Evolutionary conservation across 345 rosid species (phyloP), one percentile per base, ranked within the genome.

Genomic region (Physaria fendleri): DNA sequence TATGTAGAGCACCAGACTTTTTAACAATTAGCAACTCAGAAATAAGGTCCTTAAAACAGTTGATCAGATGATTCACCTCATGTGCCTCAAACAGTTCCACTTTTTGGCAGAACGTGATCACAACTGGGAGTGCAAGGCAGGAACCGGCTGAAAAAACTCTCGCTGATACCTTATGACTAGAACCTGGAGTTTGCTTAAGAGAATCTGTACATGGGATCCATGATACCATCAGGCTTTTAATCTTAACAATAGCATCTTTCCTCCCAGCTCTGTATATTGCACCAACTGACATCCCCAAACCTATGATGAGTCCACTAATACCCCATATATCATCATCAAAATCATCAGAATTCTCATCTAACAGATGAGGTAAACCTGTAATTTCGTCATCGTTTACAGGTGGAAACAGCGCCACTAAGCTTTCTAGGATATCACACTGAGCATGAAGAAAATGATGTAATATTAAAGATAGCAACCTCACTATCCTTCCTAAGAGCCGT

Each of bases 311-410:
- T 54, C 98, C 98, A 72, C 87, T 79, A 66, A 85, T 79, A 61
- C 98, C 98, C 96, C 96, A 92, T 40, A 72, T 71, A 77, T 92
- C 96, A 76, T 88, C 88, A 77, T 82, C 95, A 68, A 82, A 62
- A 27, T 79, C 79, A 69, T 78, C 81, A 73, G 61, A 63, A 62
- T 74, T 71, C 54, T 74, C 85, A 65, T 54, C 67, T 53, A 65
- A 73, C 44, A 54, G 54, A 29, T 77, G 78, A 56, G 82, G 57
- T 75, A 60, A 38, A 68, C 74, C 55, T 24, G 34, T 54, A 43
- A 58, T 69, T 12, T 15, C 53, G 59, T 69, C 80, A 62, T 52
- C 59, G 47, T 52, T 59, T 21, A 50, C 73, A 35, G 30, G 65
- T 23, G 88, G 77, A 43, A 83, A 78, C 57, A 66, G 33, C 25